These are phyloP conservation scores for Globisporangium nunn DNA, from an alignment of 352 stramenopile genomes.

Conservation along the genomic window DNA sequence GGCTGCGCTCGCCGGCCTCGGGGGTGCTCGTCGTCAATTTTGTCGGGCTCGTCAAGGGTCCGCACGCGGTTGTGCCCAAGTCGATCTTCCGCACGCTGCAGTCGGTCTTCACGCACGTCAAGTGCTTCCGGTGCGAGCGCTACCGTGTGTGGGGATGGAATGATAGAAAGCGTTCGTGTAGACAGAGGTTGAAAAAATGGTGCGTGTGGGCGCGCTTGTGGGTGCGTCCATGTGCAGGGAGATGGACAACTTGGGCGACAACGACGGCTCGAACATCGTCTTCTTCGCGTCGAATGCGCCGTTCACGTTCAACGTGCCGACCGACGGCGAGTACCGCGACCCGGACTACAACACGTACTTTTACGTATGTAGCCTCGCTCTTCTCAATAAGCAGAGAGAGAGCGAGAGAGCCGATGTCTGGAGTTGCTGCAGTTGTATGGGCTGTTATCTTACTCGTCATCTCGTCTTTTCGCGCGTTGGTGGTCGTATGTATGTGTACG, in stretches of 20 bases:
- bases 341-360: conserved; percentile 45
- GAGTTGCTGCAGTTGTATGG: neutral
- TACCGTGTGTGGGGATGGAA: too few relatives aligned
- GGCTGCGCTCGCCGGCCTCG: conserved; percentile 23
- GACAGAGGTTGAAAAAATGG: too few relatives aligned
- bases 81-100: conserved; percentile 68
- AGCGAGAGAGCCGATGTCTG: too few relatives aligned
- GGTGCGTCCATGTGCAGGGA: conserved; percentile 17
- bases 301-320: conserved; percentile 59
- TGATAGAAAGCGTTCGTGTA: too few relatives aligned
- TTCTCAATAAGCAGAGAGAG: too few relatives aligned
- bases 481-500: too few relatives aligned
- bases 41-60: conserved; percentile 55
- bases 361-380: too few relatives aligned
- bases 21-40: conserved; percentile 79
- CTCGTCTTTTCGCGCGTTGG: neutral
- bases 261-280: conserved; percentile 54
- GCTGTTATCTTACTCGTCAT: neutral
- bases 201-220: too few relatives aligned
- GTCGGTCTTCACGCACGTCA: conserved; percentile 62
- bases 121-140: conserved; percentile 35
- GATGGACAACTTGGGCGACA: conserved; percentile 32
- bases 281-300: conserved; percentile 69
- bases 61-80: conserved; percentile 38
- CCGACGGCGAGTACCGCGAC: conserved; percentile 39